Base-by-base conservation (phyloP, 257 asterid genomes). In the Salvia hispanica region DNA sequence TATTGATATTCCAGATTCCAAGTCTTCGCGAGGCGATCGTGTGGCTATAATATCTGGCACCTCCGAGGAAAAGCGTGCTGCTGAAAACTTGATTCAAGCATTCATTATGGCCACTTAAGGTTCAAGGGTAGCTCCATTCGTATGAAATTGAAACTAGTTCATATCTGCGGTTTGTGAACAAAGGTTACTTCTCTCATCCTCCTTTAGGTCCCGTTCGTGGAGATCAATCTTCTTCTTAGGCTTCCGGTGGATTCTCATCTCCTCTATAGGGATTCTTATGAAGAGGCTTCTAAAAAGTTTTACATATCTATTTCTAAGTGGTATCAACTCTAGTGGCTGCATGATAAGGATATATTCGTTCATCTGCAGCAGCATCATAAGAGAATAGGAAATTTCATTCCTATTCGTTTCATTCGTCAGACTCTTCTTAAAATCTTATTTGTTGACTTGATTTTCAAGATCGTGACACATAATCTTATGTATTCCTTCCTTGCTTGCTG, bases 31-130 rank as follows among this genome's bases (percentile, higher is more conserved):
- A 61, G 96, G 95, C 60, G 97, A 92, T 68, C 96, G 89, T 11
- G 74, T 92, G 75, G 98, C 98, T 70, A 36, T 88, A 60, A 83
- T 92, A 72, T 83, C 96, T 15, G 98, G 98, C 64, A 88, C 94
- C 62, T n/a, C 82, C 50, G 98, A 90, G 53, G 90, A 92, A 86
- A 88, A 92, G 84, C 95, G 89, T 46, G 74, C 95, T 52, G 98
- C 98, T 70, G 96, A 92, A 83, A 92, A 88, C 85, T 76, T 92
- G 88, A 84, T 92, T 74, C 96, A 82, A 84, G 97, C 97, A 66
- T 92, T 92, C 80, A 92, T 92, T 69, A 86, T 92, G 97, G 77
- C 97, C 75, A 84, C 97, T 53, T 92, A 82, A 74, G 64, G 64
- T 52, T 60, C 72, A 83, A 59, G 69, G 79, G 70, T 58, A 63